Evolutionary conservation across 768 basidiomycete species (phyloP).

Genomic region (Suillus fuscotomentosus): DNA sequence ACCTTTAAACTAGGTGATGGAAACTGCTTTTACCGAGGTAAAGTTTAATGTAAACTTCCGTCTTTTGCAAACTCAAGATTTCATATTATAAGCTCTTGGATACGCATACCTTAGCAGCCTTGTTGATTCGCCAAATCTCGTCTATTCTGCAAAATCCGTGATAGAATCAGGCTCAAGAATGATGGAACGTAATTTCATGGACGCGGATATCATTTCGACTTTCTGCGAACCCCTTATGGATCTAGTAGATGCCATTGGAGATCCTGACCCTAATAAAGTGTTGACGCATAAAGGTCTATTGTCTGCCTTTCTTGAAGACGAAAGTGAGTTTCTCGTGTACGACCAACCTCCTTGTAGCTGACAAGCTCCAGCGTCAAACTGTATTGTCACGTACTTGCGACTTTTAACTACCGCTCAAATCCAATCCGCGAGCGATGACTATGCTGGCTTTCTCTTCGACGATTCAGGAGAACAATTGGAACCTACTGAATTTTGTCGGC

Average conservation of each 20-base stretch:
- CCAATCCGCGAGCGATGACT: slow-evolving; percentile 57
- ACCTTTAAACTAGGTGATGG: slow-evolving; percentile 63
- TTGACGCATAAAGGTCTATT: slow-evolving; percentile 42
- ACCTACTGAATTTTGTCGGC: slow-evolving; percentile 72
- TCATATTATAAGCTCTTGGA: slow-evolving; percentile 53
- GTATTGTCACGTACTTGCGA: slow-evolving; percentile 78
- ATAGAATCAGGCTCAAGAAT: slow-evolving; percentile 43
- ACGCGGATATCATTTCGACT: slow-evolving; percentile 68
- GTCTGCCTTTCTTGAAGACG: slow-evolving; percentile 50
- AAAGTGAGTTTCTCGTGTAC: slow-evolving; percentile 36
- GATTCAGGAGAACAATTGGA: slow-evolving; percentile 38
- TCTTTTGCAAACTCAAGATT: slow-evolving; percentile 13
- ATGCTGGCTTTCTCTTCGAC: slow-evolving; percentile 58
- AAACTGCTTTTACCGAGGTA: slow-evolving; percentile 91
- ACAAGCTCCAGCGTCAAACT: slow-evolving; percentile 53
- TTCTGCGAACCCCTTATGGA: slow-evolving; percentile 64
- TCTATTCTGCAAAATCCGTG: slow-evolving; percentile 47
- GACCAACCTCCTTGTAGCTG: background rate
- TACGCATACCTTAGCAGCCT: slow-evolving; percentile 81
- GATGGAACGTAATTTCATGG: slow-evolving; percentile 60
- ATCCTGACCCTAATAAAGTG: slow-evolving; percentile 31
- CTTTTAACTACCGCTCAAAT: slow-evolving; percentile 84
- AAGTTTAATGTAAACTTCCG: slow-evolving; percentile 19
- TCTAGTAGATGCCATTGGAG: slow-evolving; percentile 46
- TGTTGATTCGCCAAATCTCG: slow-evolving; percentile 43